Percentiles rank a stretch among this genome's conserved stretches.
Evolutionary conservation across 306 rosid genomes (phyloP).

Genomic region (Glycine soja): DNA sequence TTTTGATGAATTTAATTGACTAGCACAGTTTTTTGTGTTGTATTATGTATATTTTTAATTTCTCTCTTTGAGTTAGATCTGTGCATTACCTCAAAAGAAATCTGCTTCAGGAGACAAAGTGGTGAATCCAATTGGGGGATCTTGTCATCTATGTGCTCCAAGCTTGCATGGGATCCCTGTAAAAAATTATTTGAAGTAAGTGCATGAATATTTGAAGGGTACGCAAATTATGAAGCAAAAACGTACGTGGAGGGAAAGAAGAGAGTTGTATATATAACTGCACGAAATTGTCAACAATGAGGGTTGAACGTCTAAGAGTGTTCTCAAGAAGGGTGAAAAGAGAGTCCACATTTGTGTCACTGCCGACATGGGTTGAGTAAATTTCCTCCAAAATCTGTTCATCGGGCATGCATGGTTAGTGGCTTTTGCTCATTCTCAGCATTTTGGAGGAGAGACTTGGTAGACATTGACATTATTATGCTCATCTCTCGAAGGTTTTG

Average conservation of each 20-base stretch:
- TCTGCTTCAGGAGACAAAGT: background rate
- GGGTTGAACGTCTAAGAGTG: no score
- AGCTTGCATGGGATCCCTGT: slow-evolving; percentile 29
- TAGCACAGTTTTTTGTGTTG: no score
- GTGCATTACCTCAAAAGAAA: background rate
- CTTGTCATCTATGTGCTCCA: background rate
- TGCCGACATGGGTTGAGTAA: no score
- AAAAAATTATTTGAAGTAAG: background rate
- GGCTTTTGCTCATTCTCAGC: slow-evolving; percentile 36
- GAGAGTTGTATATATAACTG: background rate
- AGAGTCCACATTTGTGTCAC: no score
- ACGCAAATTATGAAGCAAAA: background rate
- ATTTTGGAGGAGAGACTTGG: background rate
- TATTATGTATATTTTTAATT: no score
- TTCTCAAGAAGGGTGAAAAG: no score
- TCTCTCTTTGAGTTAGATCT: no score
- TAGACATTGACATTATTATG: background rate
- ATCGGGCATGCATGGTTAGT: slow-evolving; percentile 52
- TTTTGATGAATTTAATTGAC: no score
- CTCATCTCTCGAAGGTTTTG: background rate
- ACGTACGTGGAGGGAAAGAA: background rate
- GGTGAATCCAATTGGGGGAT: slow-evolving; percentile 2
- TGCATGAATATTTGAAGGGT: background rate
- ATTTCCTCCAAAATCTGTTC: slow-evolving; percentile 51
- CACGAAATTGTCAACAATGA: no score